A percentile compares a stretch with the other conserved stretches of the same genome.
Evolutionary conservation across 768 basidiomycete genomes (phyloP).

Genomic region (Tricholoma sp.): DNA sequence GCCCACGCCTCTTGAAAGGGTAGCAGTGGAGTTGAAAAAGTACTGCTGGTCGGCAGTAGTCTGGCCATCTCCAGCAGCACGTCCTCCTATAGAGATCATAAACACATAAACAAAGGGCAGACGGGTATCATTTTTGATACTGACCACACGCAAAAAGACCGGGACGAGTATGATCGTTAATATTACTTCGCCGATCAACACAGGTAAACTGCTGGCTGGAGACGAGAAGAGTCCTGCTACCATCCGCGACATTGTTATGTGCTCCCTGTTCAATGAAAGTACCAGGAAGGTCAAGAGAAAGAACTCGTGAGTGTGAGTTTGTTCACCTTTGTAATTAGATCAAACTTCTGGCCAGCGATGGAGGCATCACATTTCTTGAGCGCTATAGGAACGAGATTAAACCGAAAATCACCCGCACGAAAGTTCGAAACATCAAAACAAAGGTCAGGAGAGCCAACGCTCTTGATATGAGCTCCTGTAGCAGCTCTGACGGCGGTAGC

Average conservation of each 20-base stretch:
- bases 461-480: slow-evolving; percentile 15
- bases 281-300: neutral
- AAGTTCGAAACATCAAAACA: slow-evolving; percentile 16
- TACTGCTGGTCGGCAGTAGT: slow-evolving; percentile 20
- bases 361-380: slow-evolving; percentile 13
- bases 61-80: slow-evolving; percentile 21
- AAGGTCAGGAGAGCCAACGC: slow-evolving; percentile 10
- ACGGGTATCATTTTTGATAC: neutral
- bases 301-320: neutral
- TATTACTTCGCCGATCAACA: slow-evolving; percentile 16
- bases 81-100: slow-evolving; percentile 13
- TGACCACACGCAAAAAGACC: slow-evolving; percentile 19
- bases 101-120: neutral
- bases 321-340: slow-evolving; percentile 16
- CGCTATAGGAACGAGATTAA: slow-evolving; percentile 18
- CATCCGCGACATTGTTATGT: slow-evolving; percentile 17
- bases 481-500: slow-evolving; percentile 18
- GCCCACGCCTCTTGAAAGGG: slow-evolving; percentile 15
- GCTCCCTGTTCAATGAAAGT: slow-evolving; percentile 6
- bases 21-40: slow-evolving; percentile 19
- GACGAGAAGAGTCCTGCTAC: slow-evolving; percentile 15
- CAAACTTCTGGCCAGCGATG: slow-evolving; percentile 15
- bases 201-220: slow-evolving; percentile 19
- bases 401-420: slow-evolving; percentile 16
- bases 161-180: slow-evolving; percentile 17